Percentiles rank a stretch among this genome's conserved stretches.
Evolutionary conservation across 495 filamentous ascomycete genomes (phyloP).

Genomic region (Cladorrhinum samala): DNA sequence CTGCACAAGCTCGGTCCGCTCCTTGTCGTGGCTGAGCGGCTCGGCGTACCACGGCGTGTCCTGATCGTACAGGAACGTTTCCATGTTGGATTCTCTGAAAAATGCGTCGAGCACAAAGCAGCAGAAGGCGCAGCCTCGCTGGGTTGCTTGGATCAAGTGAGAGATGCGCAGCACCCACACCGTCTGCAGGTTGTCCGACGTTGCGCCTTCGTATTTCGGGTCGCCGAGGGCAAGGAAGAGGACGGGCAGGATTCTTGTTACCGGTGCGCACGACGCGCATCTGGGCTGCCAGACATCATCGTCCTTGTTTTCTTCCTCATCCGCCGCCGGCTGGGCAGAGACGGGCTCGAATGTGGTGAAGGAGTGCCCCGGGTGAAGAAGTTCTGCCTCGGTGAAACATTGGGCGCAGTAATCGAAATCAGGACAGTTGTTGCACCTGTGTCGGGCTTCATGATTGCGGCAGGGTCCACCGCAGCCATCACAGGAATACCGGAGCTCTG

Average conservation of each 20-base stretch:
- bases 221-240: not conserved
- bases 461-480: not conserved
- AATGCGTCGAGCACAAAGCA: conserved; percentile 3
- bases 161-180: conserved; percentile 2
- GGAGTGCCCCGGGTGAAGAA: conserved; percentile 4
- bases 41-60: conserved; percentile 1
- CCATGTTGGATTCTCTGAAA: not conserved
- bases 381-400: not conserved
- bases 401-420: conserved; percentile 4
- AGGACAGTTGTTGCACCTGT: not conserved
- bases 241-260: not conserved
- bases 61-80: not conserved
- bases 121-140: conserved; percentile 4
- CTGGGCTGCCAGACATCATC: not conserved
- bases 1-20: conserved; percentile 1
- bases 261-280: conserved; percentile 2
- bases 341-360: not conserved
- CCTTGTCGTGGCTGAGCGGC: not conserved
- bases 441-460: not conserved
- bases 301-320: not conserved
- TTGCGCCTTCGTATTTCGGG: not conserved
- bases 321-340: not conserved
- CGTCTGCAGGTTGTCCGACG: not conserved
- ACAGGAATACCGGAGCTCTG: not conserved
- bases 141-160: conserved; percentile 1